A percentile compares a stretch with the other conserved stretches of the same genome.
phyloP scores from a whole-genome alignment of 140 eudicot genomes.

The Senecio squalidus region DNA sequence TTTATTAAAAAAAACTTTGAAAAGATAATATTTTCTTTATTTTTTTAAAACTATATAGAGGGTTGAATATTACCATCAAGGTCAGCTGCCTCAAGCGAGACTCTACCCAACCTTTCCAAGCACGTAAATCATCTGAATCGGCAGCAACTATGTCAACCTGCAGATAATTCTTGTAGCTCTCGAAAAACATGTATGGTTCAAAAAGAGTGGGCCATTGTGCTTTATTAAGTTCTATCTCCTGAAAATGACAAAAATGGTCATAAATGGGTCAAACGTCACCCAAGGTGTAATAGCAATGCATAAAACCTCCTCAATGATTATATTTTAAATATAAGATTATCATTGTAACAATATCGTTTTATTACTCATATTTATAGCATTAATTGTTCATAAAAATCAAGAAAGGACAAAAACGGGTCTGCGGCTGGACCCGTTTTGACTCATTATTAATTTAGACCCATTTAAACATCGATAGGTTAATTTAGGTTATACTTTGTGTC shows the following conservation, averaged over 20 bases:
- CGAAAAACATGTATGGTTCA: constrained; percentile 72
- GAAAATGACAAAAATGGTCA: neutral
- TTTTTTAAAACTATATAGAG: neutral
- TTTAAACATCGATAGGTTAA: too few species aligned
- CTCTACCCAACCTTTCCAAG: constrained; percentile 96
- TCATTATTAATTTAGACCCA: too few species aligned
- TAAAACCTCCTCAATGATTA: neutral
- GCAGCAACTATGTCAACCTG: constrained; percentile 74
- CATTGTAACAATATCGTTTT: neutral
- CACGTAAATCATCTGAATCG: constrained; percentile 54
- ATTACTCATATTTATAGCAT: neutral
- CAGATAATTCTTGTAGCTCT: constrained; percentile 71
- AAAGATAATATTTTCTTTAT: too few species aligned
- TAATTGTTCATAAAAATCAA: too few species aligned
- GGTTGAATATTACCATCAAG: constrained; percentile 50
- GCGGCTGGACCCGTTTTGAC: neutral
- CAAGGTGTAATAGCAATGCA: neutral
- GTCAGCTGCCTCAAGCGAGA: constrained; percentile 80
- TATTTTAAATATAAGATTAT: neutral
- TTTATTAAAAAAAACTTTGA: too few species aligned
- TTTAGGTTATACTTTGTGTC: too few species aligned
- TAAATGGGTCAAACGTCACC: neutral
- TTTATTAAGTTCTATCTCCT: constrained; percentile 69
- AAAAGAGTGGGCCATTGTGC: constrained; percentile 58
- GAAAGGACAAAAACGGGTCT: neutral